Base-by-base conservation (phyloP, 768 basidiomycete species). In the Plicaturopsis crispa region DNA sequence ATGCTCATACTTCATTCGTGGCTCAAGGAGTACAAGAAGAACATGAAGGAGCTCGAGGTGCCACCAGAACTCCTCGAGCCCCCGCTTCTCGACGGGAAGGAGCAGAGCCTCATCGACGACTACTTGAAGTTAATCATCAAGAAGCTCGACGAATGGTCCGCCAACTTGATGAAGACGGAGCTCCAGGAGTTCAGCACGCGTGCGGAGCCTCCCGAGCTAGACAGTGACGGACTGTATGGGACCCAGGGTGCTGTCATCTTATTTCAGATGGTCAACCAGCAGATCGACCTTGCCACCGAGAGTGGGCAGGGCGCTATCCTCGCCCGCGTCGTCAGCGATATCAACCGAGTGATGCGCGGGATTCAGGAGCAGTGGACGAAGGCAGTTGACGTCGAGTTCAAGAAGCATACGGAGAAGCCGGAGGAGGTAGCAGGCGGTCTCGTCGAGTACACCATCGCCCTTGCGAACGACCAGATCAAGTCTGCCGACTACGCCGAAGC, bases 201-300 rank as follows among this genome's bases (percentile, higher is more conserved):
- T 14, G 74, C 79, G 23, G 78, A 84, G 48, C 87, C 89, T 18
- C 94, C 92, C 3, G 94, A 98, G 60, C 61, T 84, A 33, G 88
- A 92, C 52, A 76, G 76, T 39, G 91, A 97, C 42, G 90, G 89
- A 11, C 67, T 84, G 45, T 97, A 97, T 54, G 87, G 87, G 14
- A 84, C 82, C 43, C 87, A 96, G 54, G 87, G 93, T 31, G 84
- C 93, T 13, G 78, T 94, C 36, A 96, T 98, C 51, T 69, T 99
- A 44, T 98, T 97, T 72, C 88, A 96, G 62, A 92, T 98, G 84
- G 84, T 97, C 49, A 98, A 93, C 59, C 90, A 94, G 60, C 94
- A 97, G 59, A 74, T 91, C 41, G 94, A 98, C 53, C 72, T 91
- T 12, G 93, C 93, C 6, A 83, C 85, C 46, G 96, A 98, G 57